Base-by-base conservation (phyloP, 208 protist species). In the Trypanosoma grayi region DNA sequence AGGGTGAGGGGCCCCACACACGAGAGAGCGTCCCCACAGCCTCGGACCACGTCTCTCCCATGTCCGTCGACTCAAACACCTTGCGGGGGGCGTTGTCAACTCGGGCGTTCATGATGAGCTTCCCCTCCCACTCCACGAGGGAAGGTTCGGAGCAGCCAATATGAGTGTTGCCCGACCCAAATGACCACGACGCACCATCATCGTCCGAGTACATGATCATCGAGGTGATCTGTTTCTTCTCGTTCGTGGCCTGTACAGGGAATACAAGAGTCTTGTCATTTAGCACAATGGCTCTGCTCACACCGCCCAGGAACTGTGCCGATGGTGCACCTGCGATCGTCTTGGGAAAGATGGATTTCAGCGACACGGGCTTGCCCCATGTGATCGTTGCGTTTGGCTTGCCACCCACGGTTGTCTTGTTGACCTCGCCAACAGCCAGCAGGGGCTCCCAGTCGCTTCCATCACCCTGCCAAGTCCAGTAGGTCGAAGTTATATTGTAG, bases 381-480 rank as follows among this genome's bases (percentile, higher is more conserved):
- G 28, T 57, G 13, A 66, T 48, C 3, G 1, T 36, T 18, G 24
- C 31, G 24, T 0, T 45, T 36, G 16, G 20, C 0, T 39, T 28
- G 25, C 50, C 60, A 4, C 31, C 24, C 3, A 39, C 28, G 3
- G 25, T 39, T n/a, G 28, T 16, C 22, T 47, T 57, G n/a, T 14
- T 57, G 6, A 66, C 48, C 34, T 46, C 39, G 36, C 47, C 60
- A 52, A 56, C 37, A 18, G 22, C 45, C 24, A 66, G 28, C 1
- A 66, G 18, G 30, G 48, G 47, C 14, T 66, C 60, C 59, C 59
- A 65, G 25, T 57, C 46, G 11, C 20, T 48, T n/a, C 25, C 48
- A 48, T 37, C 31, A 27, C n/a, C 18, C 2, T 65, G 47, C 20
- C 16, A 39, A 5, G 8, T 34, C 59, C 59, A 65, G 11, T 46